Conservation (phyloP, 345 rosid species). For the Moricandia moricandioides region DNA sequence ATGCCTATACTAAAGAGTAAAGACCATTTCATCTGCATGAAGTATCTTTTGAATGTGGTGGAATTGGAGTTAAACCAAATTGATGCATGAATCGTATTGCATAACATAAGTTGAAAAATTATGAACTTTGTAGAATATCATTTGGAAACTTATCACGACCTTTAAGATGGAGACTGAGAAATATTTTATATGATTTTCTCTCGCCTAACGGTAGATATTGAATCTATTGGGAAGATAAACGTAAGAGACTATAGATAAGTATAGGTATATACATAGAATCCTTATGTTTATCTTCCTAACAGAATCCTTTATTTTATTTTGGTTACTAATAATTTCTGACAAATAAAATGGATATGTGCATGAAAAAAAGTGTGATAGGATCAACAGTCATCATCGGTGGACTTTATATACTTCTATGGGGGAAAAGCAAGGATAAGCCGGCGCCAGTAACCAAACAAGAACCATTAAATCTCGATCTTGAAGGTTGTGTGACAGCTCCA, state of each 20-base stretch:
- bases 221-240: background rate
- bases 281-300: too few relatives aligned
- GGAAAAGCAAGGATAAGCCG: slow-evolving; percentile 56
- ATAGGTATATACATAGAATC: too few relatives aligned
- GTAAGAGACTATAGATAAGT: too few relatives aligned
- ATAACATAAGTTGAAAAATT: background rate
- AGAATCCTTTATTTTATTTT: background rate
- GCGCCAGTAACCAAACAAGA: slow-evolving; percentile 39
- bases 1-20: slow-evolving; percentile 1
- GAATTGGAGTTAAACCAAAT: background rate
- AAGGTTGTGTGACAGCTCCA: slow-evolving; percentile 24
- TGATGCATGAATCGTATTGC: slow-evolving; percentile 2
- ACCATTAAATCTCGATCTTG: slow-evolving; percentile 39
- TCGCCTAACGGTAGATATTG: background rate
- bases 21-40: background rate
- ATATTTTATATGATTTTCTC: background rate
- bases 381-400: slow-evolving; percentile 63
- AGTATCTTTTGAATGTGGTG: background rate
- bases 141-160: background rate
- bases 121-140: background rate
- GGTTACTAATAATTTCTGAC: slow-evolving; percentile 9
- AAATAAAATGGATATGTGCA: background rate
- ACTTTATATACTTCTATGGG: slow-evolving; percentile 76
- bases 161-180: background rate
- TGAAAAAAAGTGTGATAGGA: slow-evolving; percentile 57